A percentile compares a stretch with the other conserved stretches of the same genome.
Conservation (phyloP, 148 eudicot species). For the Rhododendron ovatum region DNA sequence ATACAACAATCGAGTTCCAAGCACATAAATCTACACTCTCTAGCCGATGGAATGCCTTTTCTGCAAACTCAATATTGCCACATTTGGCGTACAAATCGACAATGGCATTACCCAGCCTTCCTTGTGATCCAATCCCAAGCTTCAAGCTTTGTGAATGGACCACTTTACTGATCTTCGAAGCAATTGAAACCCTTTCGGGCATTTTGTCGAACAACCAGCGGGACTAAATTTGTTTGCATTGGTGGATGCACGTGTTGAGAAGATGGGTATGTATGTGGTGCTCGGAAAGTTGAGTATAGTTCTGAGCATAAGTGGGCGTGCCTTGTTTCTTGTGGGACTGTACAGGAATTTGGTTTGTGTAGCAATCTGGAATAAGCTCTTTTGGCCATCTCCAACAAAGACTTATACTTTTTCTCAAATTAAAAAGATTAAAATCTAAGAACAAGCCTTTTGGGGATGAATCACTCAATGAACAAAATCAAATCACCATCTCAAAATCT, state of each 20-base stretch:
- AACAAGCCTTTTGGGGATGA: too few relatives aligned
- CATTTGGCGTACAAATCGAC: constrained; percentile 87
- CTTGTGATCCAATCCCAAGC: constrained; percentile 41
- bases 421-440: too few relatives aligned
- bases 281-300: constrained; percentile 8
- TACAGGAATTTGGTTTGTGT: constrained; percentile 14
- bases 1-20: constrained; percentile 75
- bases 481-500: too few relatives aligned
- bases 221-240: constrained; percentile 52
- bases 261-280: constrained; percentile 24
- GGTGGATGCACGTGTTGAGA: constrained; percentile 32
- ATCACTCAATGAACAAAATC: too few relatives aligned
- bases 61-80: constrained; percentile 43
- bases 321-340: constrained; percentile 9
- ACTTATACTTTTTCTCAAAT: too few relatives aligned
- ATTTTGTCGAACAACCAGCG: constrained; percentile 62
- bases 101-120: constrained; percentile 56
- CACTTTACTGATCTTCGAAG: constrained; percentile 23
- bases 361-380: constrained; percentile 12
- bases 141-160: constrained; percentile 56
- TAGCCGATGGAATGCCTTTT: constrained; percentile 48
- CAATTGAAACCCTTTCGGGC: constrained; percentile 46
- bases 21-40: constrained; percentile 46
- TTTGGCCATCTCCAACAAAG: neutral
- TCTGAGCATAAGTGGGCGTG: neutral